Percentiles rank a stretch among this genome's conserved stretches.
Evolutionary conservation across 139 green algal genomes (phyloP).

Genomic region (Volvox africanus): DNA sequence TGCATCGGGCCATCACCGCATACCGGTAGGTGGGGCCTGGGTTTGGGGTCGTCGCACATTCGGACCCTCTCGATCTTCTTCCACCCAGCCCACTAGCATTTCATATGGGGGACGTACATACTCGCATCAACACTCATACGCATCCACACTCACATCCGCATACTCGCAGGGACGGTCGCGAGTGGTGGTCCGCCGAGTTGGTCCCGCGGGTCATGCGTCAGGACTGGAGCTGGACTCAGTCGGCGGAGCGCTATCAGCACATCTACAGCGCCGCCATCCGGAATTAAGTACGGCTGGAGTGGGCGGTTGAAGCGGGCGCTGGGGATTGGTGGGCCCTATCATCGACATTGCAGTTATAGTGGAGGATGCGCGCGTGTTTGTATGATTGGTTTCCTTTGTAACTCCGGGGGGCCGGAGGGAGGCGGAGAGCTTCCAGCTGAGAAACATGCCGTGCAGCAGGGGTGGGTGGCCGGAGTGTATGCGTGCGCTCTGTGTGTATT

Average conservation of each 20-base stretch:
- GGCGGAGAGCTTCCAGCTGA: background rate
- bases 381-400: no score
- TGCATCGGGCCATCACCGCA: slow-evolving; percentile 59
- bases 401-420: background rate
- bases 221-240: slow-evolving; percentile 60
- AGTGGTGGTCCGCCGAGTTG: slow-evolving; percentile 63
- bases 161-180: slow-evolving; percentile 45
- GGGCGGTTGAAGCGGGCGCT: no score
- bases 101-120: no score
- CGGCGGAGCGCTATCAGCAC: slow-evolving; percentile 46
- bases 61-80: background rate
- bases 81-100: background rate
- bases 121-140: background rate
- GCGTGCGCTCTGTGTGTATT: background rate
- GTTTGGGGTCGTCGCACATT: background rate
- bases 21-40: slow-evolving; percentile 54
- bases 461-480: background rate
- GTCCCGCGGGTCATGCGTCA: slow-evolving; percentile 57
- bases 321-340: no score
- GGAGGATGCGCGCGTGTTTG: no score
- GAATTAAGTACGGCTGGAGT: no score
- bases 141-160: background rate
- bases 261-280: slow-evolving; percentile 43
- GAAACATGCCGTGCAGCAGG: background rate
- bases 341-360: no score